Percentiles rank a stretch among this genome's conserved stretches.
phyloP scores from a whole-genome alignment of 225 moss, liverwort and hornwort genomes.

The Straminergon stramineum region DNA sequence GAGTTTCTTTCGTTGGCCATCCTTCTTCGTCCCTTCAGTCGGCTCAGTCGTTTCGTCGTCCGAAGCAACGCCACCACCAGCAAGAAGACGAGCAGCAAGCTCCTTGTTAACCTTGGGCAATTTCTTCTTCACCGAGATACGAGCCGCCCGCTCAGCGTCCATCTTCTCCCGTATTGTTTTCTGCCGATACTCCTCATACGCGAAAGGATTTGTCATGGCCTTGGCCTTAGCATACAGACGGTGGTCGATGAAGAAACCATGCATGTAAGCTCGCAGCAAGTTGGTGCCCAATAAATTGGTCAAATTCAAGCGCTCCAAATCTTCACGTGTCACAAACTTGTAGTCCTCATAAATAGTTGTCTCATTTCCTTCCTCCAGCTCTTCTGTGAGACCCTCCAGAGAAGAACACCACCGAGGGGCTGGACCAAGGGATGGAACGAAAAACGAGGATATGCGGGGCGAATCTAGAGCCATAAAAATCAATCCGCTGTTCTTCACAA shows the following conservation, averaged over 20 bases:
- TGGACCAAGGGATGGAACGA: conserved; percentile 83
- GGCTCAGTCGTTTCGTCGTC: conserved; percentile 24
- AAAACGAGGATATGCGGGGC: conserved; percentile 78
- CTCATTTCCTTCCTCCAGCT: conserved; percentile 81
- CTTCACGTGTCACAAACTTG: conserved; percentile 90
- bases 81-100: conserved; percentile 71
- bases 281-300: conserved; percentile 86
- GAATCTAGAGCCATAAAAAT: conserved; percentile 92
- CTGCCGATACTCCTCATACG: conserved; percentile 81
- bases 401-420: conserved; percentile 95
- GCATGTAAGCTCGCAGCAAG: conserved; percentile 94
- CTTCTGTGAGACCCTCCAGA: conserved; percentile 90
- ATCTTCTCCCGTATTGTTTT: conserved; percentile 79
- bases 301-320: conserved; percentile 71
- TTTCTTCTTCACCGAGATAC: conserved; percentile 90
- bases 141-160: conserved; percentile 74
- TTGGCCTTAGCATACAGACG: conserved; percentile 85
- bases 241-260: conserved; percentile 95
- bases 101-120: conserved; percentile 92
- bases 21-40: conserved; percentile 15
- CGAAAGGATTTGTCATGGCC: conserved; percentile 77
- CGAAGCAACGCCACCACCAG: conserved; percentile 36
- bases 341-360: conserved; percentile 91
- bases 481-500: conserved; percentile 72
- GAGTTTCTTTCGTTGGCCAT: conserved; percentile 33